These are phyloP conservation scores for Dendrobium chrysotoxum DNA, from an alignment of 106 monocot genomes.

Conservation along the genomic window DNA sequence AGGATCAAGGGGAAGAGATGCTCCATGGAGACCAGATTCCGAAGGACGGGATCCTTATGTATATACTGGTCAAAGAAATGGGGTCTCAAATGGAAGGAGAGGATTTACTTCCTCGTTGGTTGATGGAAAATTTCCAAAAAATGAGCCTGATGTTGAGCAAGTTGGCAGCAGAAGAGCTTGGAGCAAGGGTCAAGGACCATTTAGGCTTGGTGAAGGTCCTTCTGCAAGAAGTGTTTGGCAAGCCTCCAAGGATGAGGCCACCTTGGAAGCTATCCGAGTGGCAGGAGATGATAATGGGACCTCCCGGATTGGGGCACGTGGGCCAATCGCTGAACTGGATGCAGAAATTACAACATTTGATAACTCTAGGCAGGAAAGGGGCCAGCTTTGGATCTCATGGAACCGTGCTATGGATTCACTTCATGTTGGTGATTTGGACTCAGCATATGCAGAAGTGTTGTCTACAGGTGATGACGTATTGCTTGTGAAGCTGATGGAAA, in stretches of 20 bases:
- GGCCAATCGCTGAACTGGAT: slow-evolving; percentile 50
- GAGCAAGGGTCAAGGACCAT: slow-evolving; percentile 80
- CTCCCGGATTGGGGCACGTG: slow-evolving; percentile 26
- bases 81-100: slow-evolving; percentile 35
- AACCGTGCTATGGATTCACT: slow-evolving; percentile 83
- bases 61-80: slow-evolving; percentile 47
- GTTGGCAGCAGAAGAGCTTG: slow-evolving; percentile 58
- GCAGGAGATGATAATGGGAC: slow-evolving; percentile 86
- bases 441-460: slow-evolving; percentile 78
- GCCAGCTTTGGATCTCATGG: slow-evolving; percentile 71
- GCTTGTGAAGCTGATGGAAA: slow-evolving; percentile 91
- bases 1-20: slow-evolving; percentile 50
- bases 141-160: slow-evolving; percentile 48
- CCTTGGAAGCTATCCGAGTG: slow-evolving; percentile 89
- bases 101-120: slow-evolving; percentile 21
- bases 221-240: slow-evolving; percentile 98
- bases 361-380: slow-evolving; percentile 41
- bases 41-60: slow-evolving; percentile 56
- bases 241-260: slow-evolving; percentile 97
- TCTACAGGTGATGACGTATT: slow-evolving; percentile 67
- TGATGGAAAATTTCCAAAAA: slow-evolving; percentile 43
- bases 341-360: slow-evolving; percentile 53
- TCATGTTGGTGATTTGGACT: slow-evolving; percentile 80
- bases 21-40: slow-evolving; percentile 64
- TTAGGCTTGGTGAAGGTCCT: slow-evolving; percentile 91